Evolutionary conservation across 2,329 filamentous ascomycete genomes (phyloP), one percentile per base, ranked within the genome.

Genomic region (Ophiocordyceps unilateralis): DNA sequence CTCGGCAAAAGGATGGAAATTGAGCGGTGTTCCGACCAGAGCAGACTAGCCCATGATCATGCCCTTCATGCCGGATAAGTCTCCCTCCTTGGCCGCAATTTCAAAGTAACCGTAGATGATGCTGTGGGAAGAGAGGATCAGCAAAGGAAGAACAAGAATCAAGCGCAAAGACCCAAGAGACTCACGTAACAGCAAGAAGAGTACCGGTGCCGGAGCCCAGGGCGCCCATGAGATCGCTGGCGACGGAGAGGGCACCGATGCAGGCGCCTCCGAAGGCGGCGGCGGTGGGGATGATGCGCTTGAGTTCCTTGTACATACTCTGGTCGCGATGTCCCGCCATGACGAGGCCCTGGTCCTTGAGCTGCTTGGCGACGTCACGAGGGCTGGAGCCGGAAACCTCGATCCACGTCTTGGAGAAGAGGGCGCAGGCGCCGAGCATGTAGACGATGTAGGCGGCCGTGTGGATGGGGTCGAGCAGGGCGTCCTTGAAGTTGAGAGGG

Each of bases 371-470:
- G 52, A 98, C 93, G 60, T 98, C 91, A 58, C 91, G 84, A 47
- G 91, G 93, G 70, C 86, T 89, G 49, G 89, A 95, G 58, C 91
- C 93, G 34, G 91, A 96, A 51, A 98, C 91, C 69, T 98, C 91
- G 56, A 98, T 98, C 91, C 91, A 98, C 43, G 93, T 98, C 84
- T 98, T 98, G 67, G 88, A 95, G 77, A 98, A 98, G 63, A 96
- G 79, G 47, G 88, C 88, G 61, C 91, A 98, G 52, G 93, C 93
- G 56, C 86, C 83, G 46, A 98, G 81, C 88, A 98, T 98, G 73
- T 96, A 98, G 52, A 80, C 74, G 52, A 96, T 86, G 70, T 98
- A 98, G 59, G 94, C 76, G 46, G 81, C 80, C 19, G 91, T 96
- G 72, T 98, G 91, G 58, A 98, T 87, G 30, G 91, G 91, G 67